phyloP scores from a whole-genome alignment of 345 rosid species.

The Citrus hindsii region DNA sequence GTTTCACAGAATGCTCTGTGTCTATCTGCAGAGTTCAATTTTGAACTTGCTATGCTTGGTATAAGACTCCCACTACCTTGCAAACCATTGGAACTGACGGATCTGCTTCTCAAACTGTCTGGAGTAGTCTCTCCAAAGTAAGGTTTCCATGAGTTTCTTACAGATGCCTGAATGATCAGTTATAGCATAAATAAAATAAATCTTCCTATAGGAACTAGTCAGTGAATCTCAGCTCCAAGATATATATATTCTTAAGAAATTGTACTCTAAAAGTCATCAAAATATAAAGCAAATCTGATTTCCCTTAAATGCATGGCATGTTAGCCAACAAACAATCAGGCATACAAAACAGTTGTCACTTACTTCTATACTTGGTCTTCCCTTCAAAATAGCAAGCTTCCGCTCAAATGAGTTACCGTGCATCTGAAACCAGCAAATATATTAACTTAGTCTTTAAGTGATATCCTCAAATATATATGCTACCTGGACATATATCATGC shows the following conservation, averaged over 20 bases:
- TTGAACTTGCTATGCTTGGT: constrained; percentile 22
- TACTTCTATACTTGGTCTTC: constrained; percentile 45
- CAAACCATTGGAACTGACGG: constrained; percentile 51
- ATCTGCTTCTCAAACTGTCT: constrained; percentile 47
- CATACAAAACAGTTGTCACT: constrained; percentile 16
- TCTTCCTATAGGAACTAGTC: background rate
- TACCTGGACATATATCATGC: background rate
- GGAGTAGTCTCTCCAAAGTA: constrained; percentile 44
- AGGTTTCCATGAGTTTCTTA: constrained; percentile 44
- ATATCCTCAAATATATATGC: background rate
- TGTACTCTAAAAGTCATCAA: no score
- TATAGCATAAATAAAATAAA: background rate
- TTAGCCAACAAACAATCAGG: background rate
- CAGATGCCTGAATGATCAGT: constrained; percentile 35
- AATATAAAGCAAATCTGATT: background rate
- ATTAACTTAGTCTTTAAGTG: background rate
- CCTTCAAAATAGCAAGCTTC: constrained; percentile 74
- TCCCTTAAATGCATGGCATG: background rate
- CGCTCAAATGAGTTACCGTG: constrained; percentile 88
- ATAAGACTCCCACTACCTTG: constrained; percentile 42
- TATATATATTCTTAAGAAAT: background rate
- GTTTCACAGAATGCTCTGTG: constrained; percentile 32
- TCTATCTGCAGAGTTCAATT: constrained; percentile 30
- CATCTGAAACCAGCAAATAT: constrained; percentile 42
- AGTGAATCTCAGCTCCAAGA: background rate